These are phyloP conservation scores for Coemansia sp. DNA, from an alignment of 192 early-diverging fungal genomes.

Conservation along the genomic window DNA sequence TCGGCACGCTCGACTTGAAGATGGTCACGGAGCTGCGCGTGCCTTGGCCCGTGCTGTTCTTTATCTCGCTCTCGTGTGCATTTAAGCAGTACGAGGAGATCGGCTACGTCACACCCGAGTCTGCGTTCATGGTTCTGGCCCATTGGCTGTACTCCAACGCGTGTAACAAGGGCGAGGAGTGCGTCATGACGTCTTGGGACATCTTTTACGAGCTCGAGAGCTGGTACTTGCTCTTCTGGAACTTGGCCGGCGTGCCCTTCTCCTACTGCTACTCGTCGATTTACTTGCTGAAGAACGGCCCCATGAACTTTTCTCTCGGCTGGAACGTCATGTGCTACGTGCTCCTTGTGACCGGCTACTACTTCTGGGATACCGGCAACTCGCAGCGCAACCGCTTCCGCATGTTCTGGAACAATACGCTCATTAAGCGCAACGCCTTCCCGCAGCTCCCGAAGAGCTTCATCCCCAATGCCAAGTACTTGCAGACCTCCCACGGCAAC, in stretches of 20 bases:
- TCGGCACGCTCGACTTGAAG: conserved; percentile 86
- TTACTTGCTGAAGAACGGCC: conserved; percentile 73
- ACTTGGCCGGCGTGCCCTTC: conserved; percentile 90
- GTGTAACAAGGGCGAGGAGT: conserved; percentile 62
- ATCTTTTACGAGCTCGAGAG: conserved; percentile 59
- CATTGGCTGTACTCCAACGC: conserved; percentile 87
- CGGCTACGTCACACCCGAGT: conserved; percentile 74
- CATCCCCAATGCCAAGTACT: conserved; percentile 79
- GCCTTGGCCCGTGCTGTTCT: conserved; percentile 77
- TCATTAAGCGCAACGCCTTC: conserved; percentile 55
- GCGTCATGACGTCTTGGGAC: conserved; percentile 95
- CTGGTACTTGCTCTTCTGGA: conserved; percentile 74
- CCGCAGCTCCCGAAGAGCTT: conserved; percentile 59
- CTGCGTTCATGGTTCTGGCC: conserved; percentile 72
- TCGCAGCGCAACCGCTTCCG: conserved; percentile 89
- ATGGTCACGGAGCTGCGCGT: conserved; percentile 92
- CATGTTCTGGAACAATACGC: conserved; percentile 54
- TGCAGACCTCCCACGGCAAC: conserved; percentile 79
- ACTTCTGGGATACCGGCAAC: conserved; percentile 89
- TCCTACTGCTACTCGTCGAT: conserved; percentile 84
- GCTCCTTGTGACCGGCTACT: conserved; percentile 60
- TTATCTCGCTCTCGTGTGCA: conserved; percentile 70
- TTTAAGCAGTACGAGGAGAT: conserved; percentile 76
- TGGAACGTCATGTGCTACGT: conserved; percentile 50
- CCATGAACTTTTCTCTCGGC: conserved; percentile 57